These are phyloP conservation scores for Thielaviopsis cerberus DNA, from an alignment of 2,329 filamentous ascomycete genomes.

Conservation along the genomic window DNA sequence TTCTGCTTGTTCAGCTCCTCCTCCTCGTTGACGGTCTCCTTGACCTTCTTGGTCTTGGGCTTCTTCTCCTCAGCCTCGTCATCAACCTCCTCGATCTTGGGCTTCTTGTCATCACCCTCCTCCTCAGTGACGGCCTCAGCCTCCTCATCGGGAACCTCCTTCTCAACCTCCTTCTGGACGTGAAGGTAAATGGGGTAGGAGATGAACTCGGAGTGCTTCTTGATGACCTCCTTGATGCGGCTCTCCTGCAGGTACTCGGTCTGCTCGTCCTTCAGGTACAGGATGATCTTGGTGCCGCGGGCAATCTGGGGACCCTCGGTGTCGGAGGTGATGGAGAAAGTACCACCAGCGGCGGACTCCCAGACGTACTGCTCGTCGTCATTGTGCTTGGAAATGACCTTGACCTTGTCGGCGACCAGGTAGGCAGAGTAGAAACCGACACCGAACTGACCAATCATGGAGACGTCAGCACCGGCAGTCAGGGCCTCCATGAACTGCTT, in stretches of 20 bases:
- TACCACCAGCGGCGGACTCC: constrained; percentile 94
- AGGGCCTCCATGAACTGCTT: constrained; percentile 99
- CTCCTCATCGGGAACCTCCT: constrained; percentile 92
- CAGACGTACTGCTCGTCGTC: constrained; percentile 99
- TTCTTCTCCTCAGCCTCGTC: constrained; percentile 78
- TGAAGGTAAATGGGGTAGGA: constrained; percentile 99
- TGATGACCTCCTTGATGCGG: constrained; percentile 99
- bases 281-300: constrained; percentile 93
- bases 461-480: constrained; percentile 93
- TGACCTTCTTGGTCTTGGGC: constrained; percentile 98
- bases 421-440: constrained; percentile 99
- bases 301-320: constrained; percentile 79
- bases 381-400: constrained; percentile 95
- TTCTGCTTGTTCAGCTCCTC: constrained; percentile 99
- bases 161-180: constrained; percentile 98
- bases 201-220: constrained; percentile 99
- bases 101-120: constrained; percentile 72
- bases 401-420: constrained; percentile 92
- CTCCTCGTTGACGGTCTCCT: constrained; percentile 96
- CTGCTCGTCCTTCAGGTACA: constrained; percentile 99
- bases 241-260: constrained; percentile 93
- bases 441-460: constrained; percentile 99
- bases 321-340: constrained; percentile 82
- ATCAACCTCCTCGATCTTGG: constrained; percentile 87
- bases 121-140: constrained; percentile 46